Base-by-base conservation (phyloP, 2,329 filamentous ascomycete species). In the Dothistroma pini region DNA sequence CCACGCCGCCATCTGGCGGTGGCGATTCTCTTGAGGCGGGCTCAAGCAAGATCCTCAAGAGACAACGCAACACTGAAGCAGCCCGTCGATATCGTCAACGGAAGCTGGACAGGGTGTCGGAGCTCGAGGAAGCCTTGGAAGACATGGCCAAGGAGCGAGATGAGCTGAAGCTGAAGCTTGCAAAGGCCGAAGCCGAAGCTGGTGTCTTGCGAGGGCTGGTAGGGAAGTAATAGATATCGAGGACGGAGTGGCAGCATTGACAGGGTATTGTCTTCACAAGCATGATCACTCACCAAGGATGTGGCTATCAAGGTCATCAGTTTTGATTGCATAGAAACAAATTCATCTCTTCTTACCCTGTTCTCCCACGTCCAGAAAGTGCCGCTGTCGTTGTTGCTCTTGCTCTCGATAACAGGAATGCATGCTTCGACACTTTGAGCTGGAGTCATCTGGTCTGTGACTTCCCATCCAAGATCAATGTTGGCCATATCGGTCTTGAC, bases 81-180 rank as follows among this genome's bases (percentile, higher is more conserved):
- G 88, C 88, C 32, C 82, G 86, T 63, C 86, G 87, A 63, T 90
- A 89, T 71, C 84, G 88, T 29, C 87, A 90, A 72, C 88, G 88
- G 72, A 84, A 86, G 51, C 80, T 89, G 35, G 87, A 90, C 68
- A 84, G 86, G 63, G 84, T 89, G 72, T 76, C 75, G 29, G 82
- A 84, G 63, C 79, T 90, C 34, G 87, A 90, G 73, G 73, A 76
- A 9, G 81, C 84, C 21, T 76, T 90, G 48, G 81, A 81, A 52
- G 79, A 82, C 49, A 81, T 86, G 70, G 83, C 83, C 61, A 74
- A 79, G 53, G 87, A 90, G 70, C 77, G 86, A 19, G 87, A 90
- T 68, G 85, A 84, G 16, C 73, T 89, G 67, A 83, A 82, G 58
- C 75, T 89, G 57, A 80, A 83, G 62, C 80, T 89, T 61, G 86